Base-by-base conservation (phyloP, 305 asterid species). In the Nicotiana rustica region DNA sequence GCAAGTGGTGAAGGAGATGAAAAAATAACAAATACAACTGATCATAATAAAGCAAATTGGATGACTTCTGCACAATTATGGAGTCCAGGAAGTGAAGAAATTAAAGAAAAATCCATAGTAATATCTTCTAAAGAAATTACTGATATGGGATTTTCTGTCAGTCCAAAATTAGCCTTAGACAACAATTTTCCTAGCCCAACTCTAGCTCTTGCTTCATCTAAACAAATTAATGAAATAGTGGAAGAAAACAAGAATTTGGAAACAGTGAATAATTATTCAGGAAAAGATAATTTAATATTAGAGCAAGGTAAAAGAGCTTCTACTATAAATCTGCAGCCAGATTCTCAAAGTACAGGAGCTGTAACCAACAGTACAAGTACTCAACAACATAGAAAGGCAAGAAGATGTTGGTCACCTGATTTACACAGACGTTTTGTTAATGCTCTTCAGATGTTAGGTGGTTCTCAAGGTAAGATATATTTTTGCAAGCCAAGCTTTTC, bases 331-430 rank as follows among this genome's bases (percentile, higher is more conserved):
- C 75, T 13, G 67, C 73, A 7, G 60, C 83, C 12, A 67, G 91
- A 86, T 81, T 60, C 87, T 33, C 89, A 82, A 78, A 52, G 82
- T 56, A 69, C 4, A 49, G 52, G 82, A 9, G 19, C 18, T 57
- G 77, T 77, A 60, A 82, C 79, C 83, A 70, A 52, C 38, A 77
- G 10, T 18, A 57, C 85, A 1, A 86, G 71, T 75, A 60, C 90
- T 3, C 73, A 69, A 56, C 98, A 93, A 61, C 94, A 94, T 35
- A 84, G 98, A 67, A 96, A 96, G 85, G 98, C 99, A 10, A 88
- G 99, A 92, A 90, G 98, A 70, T 96, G 99, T 66, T 94, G 99
- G 98, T 96, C 99, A 7, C 98, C 99, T 62, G 99, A 96, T 49
- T 85, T 96, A 89, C 99, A 96, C 86, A 83, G 97, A 76, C 88